phyloP scores from a whole-genome alignment of 2,329 filamentous ascomycete species.

The Lachnellula subtilissima region DNA sequence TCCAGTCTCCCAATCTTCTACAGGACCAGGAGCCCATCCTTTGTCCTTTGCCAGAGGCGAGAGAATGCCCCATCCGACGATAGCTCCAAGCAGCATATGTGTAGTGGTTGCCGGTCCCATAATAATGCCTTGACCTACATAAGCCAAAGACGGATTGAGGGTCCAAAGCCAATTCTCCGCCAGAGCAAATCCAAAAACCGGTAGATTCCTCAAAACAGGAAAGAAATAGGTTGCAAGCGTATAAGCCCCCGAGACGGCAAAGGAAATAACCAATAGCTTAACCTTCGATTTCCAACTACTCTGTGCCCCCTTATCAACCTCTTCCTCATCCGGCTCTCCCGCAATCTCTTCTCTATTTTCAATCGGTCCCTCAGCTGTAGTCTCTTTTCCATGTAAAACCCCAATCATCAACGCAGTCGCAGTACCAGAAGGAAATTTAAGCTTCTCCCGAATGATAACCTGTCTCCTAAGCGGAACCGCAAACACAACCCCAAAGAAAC shows the following conservation, averaged over 20 bases:
- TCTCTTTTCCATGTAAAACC: constrained; percentile 69
- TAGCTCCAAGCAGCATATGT: constrained; percentile 88
- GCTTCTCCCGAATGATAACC: constrained; percentile 85
- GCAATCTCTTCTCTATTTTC: background rate
- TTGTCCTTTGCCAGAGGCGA: constrained; percentile 81
- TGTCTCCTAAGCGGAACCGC: constrained; percentile 86
- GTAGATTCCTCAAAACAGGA: constrained; percentile 77
- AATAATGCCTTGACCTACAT: constrained; percentile 95
- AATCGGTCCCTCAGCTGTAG: constrained; percentile 13
- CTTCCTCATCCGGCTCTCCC: constrained; percentile 21
- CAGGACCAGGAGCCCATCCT: constrained; percentile 85
- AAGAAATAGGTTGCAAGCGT: constrained; percentile 88
- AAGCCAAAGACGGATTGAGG: constrained; percentile 92
- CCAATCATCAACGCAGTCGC: constrained; percentile 91
- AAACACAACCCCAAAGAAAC: constrained; percentile 95
- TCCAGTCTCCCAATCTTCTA: constrained; percentile 83
- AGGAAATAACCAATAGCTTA: constrained; percentile 47
- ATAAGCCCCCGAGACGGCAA: constrained; percentile 56
- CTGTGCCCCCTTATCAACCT: constrained; percentile 18
- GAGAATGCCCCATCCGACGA: constrained; percentile 85
- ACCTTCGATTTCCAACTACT: constrained; percentile 32
- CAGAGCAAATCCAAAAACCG: constrained; percentile 71
- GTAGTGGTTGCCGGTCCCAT: constrained; percentile 95
- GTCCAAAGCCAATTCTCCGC: constrained; percentile 89
- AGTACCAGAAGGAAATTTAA: constrained; percentile 93